Percentiles rank a stretch among this genome's conserved stretches.
Conservation (phyloP, 176 grass and related monocot genomes). For the Lolium multiflorum region DNA sequence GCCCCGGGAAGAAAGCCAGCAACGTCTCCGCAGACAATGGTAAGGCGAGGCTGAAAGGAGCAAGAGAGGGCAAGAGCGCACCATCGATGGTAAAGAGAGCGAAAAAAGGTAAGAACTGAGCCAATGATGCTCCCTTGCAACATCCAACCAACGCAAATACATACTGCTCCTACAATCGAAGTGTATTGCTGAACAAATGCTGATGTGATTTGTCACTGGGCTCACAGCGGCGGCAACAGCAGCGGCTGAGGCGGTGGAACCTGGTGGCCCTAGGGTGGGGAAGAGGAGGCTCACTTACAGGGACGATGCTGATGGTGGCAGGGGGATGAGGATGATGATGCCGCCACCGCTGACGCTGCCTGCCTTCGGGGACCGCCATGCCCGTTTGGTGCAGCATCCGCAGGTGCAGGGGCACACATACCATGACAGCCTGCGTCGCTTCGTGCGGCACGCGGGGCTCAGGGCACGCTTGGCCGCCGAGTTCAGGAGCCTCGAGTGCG, state of each 20-base stretch:
- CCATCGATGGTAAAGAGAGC: constrained; percentile 40
- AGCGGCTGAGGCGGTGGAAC: neutral
- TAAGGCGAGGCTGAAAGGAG: constrained; percentile 29
- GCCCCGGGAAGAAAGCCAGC: neutral
- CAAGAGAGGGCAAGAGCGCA: constrained; percentile 14
- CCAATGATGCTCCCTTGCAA: neutral
- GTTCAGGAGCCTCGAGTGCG: constrained; percentile 44
- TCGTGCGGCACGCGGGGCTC: constrained; percentile 53
- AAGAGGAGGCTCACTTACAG: constrained; percentile 46
- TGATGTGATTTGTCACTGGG: neutral
- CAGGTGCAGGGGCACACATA: constrained; percentile 41
- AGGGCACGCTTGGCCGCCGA: constrained; percentile 60
- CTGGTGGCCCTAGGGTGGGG: neutral
- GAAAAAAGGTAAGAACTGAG: constrained; percentile 41
- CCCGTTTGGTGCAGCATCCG: constrained; percentile 29
- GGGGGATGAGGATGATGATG: neutral
- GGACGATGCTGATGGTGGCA: neutral
- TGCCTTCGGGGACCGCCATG: constrained; percentile 2
- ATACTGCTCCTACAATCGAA: neutral
- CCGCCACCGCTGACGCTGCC: neutral
- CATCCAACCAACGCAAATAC: neutral
- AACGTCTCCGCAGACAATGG: neutral
- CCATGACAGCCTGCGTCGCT: constrained; percentile 50
- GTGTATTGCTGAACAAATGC: constrained; percentile 6
- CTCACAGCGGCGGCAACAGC: neutral